A percentile compares a stretch with the other conserved stretches of the same genome.
phyloP scores from a whole-genome alignment of 805 yeast species.

The Sugiyamaella boreocaroliniensis region DNA sequence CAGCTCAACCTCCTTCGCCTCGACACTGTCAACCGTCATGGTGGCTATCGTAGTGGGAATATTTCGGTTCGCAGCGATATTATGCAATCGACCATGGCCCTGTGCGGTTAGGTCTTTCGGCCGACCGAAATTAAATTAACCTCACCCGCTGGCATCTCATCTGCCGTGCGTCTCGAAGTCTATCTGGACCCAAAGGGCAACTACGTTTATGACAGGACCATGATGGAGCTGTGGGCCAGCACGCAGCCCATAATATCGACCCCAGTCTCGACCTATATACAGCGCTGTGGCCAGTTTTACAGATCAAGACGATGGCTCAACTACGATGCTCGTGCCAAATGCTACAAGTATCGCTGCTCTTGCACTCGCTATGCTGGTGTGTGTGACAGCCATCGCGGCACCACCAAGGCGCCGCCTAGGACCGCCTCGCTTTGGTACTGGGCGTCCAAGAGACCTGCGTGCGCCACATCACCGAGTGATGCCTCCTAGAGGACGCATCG shows the following conservation, averaged over 20 bases:
- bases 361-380: too few relatives aligned
- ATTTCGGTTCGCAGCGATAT: not conserved
- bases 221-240: not conserved
- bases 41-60: not conserved
- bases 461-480: too few relatives aligned
- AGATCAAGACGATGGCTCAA: not conserved
- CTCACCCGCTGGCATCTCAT: too few relatives aligned
- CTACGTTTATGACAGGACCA: not conserved
- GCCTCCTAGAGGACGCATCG: too few relatives aligned
- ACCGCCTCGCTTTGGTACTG: too few relatives aligned
- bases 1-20: not conserved
- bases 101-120: not conserved
- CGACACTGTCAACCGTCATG: slow-evolving; percentile 1
- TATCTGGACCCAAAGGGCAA: too few relatives aligned
- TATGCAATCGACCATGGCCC: not conserved
- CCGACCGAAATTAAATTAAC: not conserved
- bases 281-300: not conserved
- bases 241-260: not conserved
- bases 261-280: not conserved
- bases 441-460: too few relatives aligned
- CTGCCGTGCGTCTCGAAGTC: too few relatives aligned
- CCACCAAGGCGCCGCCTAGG: too few relatives aligned
- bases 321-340: not conserved
- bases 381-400: too few relatives aligned
- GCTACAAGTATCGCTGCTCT: not conserved